These are phyloP conservation scores for Populus hybrid DNA, from an alignment of 441 rosid genomes.

Conservation along the genomic window DNA sequence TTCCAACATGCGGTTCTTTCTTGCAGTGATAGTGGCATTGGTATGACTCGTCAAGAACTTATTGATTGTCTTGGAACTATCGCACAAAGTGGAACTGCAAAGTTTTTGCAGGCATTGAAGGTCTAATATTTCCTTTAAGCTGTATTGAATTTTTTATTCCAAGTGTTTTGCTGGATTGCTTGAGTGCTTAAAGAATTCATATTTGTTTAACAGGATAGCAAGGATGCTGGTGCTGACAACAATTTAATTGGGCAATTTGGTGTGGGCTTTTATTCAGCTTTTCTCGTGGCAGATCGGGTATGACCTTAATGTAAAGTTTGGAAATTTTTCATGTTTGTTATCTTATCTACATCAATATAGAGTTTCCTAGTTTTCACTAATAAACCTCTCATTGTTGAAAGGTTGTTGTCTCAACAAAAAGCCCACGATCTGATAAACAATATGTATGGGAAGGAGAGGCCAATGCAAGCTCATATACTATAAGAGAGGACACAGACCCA, in stretches of 20 bases:
- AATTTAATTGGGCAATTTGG: constrained; percentile 97
- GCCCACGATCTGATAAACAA: constrained; percentile 86
- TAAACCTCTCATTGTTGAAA: constrained; percentile 18
- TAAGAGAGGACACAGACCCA: constrained; percentile 82
- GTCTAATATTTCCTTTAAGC: constrained; percentile 27
- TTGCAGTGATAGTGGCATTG: constrained; percentile 85
- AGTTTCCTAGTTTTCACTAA: constrained; percentile 7
- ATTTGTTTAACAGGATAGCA: constrained; percentile 62
- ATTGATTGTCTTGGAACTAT: constrained; percentile 95
- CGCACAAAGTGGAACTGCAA: constrained; percentile 97
- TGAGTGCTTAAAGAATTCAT: constrained; percentile 21
- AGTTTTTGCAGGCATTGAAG: constrained; percentile 87
- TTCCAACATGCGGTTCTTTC: constrained; percentile 15
- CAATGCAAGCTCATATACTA: constrained; percentile 71
- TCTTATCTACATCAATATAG: not conserved
- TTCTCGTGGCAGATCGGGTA: constrained; percentile 86
- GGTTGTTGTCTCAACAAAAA: constrained; percentile 86
- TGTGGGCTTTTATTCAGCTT: constrained; percentile 96
- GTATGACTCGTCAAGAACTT: constrained; percentile 88
- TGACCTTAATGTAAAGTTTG: not conserved
- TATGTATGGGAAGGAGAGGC: constrained; percentile 95
- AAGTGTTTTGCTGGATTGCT: not conserved
- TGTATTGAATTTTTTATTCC: not conserved
- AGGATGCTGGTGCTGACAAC: constrained; percentile 71
- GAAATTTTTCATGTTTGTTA: not conserved